Conservation (phyloP, 371 early-diverging fungal genomes). For the Zopfochytrium polystomum region DNA sequence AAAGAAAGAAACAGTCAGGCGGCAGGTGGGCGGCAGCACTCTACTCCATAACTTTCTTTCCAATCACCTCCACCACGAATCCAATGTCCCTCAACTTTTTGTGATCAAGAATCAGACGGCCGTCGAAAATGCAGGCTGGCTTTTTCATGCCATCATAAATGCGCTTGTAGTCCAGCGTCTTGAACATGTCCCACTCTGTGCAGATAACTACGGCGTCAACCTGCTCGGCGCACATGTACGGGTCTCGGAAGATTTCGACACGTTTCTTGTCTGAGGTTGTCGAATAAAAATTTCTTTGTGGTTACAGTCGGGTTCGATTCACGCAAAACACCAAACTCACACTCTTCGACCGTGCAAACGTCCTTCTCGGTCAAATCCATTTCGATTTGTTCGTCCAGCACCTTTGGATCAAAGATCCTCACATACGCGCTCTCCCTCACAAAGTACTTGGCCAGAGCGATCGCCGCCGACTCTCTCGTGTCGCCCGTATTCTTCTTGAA, state of each 20-base stretch:
- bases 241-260: constrained; percentile 57
- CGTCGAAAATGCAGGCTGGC: constrained; percentile 93
- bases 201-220: constrained; percentile 83
- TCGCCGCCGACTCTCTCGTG: constrained; percentile 91
- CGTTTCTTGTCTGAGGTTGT: constrained; percentile 53
- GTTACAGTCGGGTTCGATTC: not conserved
- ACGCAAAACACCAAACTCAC: constrained; percentile 22
- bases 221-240: constrained; percentile 67
- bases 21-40: too few species aligned
- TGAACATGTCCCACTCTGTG: constrained; percentile 95
- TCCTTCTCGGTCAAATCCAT: constrained; percentile 76
- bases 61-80: constrained; percentile 77
- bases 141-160: constrained; percentile 76
- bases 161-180: constrained; percentile 65
- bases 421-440: constrained; percentile 78
- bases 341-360: constrained; percentile 61
- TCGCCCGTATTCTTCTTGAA: constrained; percentile 96
- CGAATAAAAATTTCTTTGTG: not conserved
- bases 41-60: constrained; percentile 48
- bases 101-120: constrained; percentile 79
- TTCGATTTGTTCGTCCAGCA: constrained; percentile 72
- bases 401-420: constrained; percentile 90
- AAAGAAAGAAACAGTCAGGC: too few species aligned
- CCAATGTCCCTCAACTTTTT: constrained; percentile 73
- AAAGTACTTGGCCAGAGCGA: constrained; percentile 75